Evolutionary conservation across 2,329 filamentous ascomycete species (phyloP).

Genomic region (Thermothelomyces thermophilus): DNA sequence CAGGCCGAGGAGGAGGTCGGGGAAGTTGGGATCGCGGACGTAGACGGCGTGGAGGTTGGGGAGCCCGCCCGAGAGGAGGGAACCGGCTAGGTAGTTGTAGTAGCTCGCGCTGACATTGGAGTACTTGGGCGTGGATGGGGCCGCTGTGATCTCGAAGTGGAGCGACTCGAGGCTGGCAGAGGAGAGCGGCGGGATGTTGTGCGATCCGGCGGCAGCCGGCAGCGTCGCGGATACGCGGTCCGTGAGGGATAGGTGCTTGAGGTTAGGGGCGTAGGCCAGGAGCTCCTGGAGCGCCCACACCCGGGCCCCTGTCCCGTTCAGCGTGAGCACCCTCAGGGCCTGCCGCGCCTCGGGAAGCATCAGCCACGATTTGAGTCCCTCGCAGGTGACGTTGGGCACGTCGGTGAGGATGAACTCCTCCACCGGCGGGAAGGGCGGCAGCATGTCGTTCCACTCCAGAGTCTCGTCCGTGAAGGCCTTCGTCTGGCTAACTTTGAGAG

Average conservation of each 20-base stretch:
- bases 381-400: conserved; percentile 62
- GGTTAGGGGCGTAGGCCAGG: conserved; percentile 48
- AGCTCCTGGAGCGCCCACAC: conserved; percentile 55
- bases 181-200: conserved; percentile 52
- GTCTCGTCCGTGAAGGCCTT: conserved; percentile 68
- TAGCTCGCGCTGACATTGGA: conserved; percentile 54
- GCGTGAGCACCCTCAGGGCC: conserved; percentile 59
- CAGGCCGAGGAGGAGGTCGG: conserved; percentile 66
- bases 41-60: conserved; percentile 72
- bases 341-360: conserved; percentile 51
- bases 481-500: conserved; percentile 67
- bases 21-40: conserved; percentile 77
- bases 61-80: conserved; percentile 67
- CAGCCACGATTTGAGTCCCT: conserved; percentile 65
- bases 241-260: conserved; percentile 52
- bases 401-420: conserved; percentile 67
- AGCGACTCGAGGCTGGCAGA: conserved; percentile 65
- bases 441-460: conserved; percentile 58
- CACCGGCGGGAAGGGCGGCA: conserved; percentile 69
- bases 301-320: conserved; percentile 66
- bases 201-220: conserved; percentile 38
- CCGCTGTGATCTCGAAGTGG: conserved; percentile 73
- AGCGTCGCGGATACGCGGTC: conserved; percentile 45
- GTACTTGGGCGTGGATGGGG: conserved; percentile 51
- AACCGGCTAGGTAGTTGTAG: conserved; percentile 81